Evolutionary conservation across 176 grass and related monocot genomes (phyloP), one percentile per base, ranked within the genome.

Genomic region (maize (Zea mays)): DNA sequence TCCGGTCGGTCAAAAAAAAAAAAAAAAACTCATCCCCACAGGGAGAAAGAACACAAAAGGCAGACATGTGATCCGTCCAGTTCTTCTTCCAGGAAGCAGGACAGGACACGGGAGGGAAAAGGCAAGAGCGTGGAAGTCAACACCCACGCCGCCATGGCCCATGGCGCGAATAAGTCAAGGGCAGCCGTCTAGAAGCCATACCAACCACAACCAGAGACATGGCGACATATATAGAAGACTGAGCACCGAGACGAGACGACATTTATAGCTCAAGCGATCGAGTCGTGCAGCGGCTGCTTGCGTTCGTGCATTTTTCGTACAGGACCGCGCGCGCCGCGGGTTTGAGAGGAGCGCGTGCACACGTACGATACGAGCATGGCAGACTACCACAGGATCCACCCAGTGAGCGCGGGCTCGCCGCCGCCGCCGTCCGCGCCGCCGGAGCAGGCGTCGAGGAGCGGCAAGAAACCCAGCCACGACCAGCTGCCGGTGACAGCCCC

Each of bases 361-460:
- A 27, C 27, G 27, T 27, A 27, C 27, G 27, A 27, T 27, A 46
- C 34, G n/a, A 48, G 3, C 78, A 93, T 84, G 89, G 70, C 79
- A n/a, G 85, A 86, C 52, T 52, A 82, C 83, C 87, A 94, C 34
- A 90, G 69, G 52, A 87, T 98, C 77, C 85, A 98, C 51, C 95
- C 95, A 13, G 77, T 66, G 10, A 76, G 45, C 69, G 48, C 77
- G 62, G 91, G 82, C 34, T 60, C 72, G 35, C 79, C 76, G 17
- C 21, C 21, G 73, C 27, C 19, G 20, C 60, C 85, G 47, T 69
- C 80, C 0, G 72, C 61, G 49, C 21, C 77, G 16, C 65, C 37
- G 5, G 87, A 88, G 8, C 68, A 73, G 0, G 27, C 27, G 27
- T 27, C 27, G 27, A 27, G 27, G 27, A 27, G 27, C 27, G 64